These are phyloP conservation scores for Metschnikowia colocasiae DNA, from an alignment of 805 yeast species.

Conservation along the genomic window DNA sequence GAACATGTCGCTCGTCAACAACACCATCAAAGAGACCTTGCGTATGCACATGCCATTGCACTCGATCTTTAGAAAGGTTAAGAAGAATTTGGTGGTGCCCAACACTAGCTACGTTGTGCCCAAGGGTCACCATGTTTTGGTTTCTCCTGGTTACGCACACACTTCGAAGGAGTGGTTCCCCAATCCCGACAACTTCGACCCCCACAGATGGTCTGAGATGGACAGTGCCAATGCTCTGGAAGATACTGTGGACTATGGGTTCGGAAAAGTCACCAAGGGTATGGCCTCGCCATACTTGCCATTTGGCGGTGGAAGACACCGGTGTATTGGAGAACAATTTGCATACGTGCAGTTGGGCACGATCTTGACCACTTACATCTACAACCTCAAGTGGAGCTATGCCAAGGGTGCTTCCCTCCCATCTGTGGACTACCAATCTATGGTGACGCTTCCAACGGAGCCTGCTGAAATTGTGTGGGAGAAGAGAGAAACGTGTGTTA, in stretches of 20 bases:
- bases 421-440: constrained; percentile 72
- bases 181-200: constrained; percentile 65
- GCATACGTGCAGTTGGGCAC: constrained; percentile 93
- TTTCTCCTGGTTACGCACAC: constrained; percentile 90
- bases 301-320: constrained; percentile 98
- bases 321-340: constrained; percentile 98
- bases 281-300: constrained; percentile 95
- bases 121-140: constrained; percentile 82
- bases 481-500: constrained; percentile 48
- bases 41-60: constrained; percentile 97
- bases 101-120: constrained; percentile 80
- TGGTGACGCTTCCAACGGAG: constrained; percentile 86
- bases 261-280: constrained; percentile 94
- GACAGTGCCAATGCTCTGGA: constrained; percentile 27
- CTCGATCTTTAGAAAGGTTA: constrained; percentile 90
- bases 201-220: constrained; percentile 72
- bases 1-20: constrained; percentile 76
- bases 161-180: constrained; percentile 77
- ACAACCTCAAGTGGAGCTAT: constrained; percentile 72
- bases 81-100: constrained; percentile 73
- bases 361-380: constrained; percentile 68
- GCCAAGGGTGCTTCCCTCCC: constrained; percentile 46
- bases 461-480: constrained; percentile 74
- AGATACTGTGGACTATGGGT: constrained; percentile 82
- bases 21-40: constrained; percentile 85